Percentiles rank a stretch among this genome's conserved stretches.
Conservation (phyloP, 2,329 filamentous ascomycete species). For the Fusarium sublunatum region DNA sequence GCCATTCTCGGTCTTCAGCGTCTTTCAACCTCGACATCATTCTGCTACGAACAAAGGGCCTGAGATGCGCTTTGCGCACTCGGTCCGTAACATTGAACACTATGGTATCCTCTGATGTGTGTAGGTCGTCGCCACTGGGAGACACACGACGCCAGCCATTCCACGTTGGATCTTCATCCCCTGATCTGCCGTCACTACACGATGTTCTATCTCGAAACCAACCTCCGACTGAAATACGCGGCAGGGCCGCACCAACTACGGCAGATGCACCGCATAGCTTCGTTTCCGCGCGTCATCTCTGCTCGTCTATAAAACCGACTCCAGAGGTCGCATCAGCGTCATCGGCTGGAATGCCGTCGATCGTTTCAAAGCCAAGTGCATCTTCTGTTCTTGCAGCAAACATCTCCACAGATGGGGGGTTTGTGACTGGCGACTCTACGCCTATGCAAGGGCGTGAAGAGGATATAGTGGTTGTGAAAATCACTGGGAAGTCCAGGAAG, state of each 20-base stretch:
- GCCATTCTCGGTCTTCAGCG: slow-evolving; percentile 19
- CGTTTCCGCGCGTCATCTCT: slow-evolving; percentile 56
- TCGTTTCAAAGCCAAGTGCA: not conserved
- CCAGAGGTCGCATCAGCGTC: slow-evolving; percentile 3
- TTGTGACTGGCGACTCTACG: slow-evolving; percentile 6
- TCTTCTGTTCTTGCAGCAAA: not conserved
- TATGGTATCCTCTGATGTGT: slow-evolving; percentile 52
- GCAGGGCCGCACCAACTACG: slow-evolving; percentile 53
- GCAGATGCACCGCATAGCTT: slow-evolving; percentile 53
- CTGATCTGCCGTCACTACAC: slow-evolving; percentile 64
- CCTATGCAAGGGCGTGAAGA: slow-evolving; percentile 10
- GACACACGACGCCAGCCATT: slow-evolving; percentile 49
- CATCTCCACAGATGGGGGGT: not conserved
- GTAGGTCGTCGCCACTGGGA: slow-evolving; percentile 48
- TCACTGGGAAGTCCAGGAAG: slow-evolving; percentile 33
- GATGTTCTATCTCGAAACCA: slow-evolving; percentile 58
- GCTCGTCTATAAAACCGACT: slow-evolving; percentile 48
- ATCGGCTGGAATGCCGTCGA: not conserved
- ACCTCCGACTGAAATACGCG: slow-evolving; percentile 52
- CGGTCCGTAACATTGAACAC: slow-evolving; percentile 42
- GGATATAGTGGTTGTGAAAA: slow-evolving; percentile 42
- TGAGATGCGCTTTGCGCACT: slow-evolving; percentile 63
- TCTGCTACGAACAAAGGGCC: slow-evolving; percentile 45
- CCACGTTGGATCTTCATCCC: slow-evolving; percentile 60
- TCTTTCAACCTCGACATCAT: slow-evolving; percentile 36